phyloP scores from a whole-genome alignment of 179 eudicot genomes.

The Spinacia oleracea region DNA sequence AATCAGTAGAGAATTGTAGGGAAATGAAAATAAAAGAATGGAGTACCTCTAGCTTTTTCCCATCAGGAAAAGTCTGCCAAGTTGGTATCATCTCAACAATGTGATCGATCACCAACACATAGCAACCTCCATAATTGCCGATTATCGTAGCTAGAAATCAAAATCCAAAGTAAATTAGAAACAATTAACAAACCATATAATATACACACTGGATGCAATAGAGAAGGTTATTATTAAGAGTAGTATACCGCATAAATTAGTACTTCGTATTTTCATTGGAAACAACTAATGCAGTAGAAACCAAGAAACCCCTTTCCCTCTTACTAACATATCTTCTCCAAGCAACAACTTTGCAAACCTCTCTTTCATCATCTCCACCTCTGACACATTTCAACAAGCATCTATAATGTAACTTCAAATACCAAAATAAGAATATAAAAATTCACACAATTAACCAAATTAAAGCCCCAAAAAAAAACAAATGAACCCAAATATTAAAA shows the following conservation, averaged over 20 bases:
- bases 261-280: constrained; percentile 87
- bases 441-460: not conserved
- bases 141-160: constrained; percentile 68
- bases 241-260: constrained; percentile 62
- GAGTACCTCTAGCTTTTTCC: constrained; percentile 82
- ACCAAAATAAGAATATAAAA: no score
- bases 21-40: not conserved
- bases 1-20: no score
- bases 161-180: constrained; percentile 1
- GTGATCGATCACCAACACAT: constrained; percentile 78
- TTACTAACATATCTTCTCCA: constrained; percentile 88
- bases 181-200: no score
- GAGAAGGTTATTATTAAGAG: no score
- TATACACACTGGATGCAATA: no score
- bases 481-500: not conserved
- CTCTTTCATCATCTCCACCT: constrained; percentile 80
- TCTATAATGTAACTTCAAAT: not conserved
- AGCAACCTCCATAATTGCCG: constrained; percentile 90
- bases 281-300: constrained; percentile 63
- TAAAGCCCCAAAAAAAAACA: no score
- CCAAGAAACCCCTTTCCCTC: constrained; percentile 89
- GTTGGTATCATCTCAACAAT: constrained; percentile 82
- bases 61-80: constrained; percentile 89
- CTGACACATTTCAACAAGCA: constrained; percentile 40
- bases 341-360: constrained; percentile 70